Conservation (phyloP, 345 rosid genomes). For the Mangifera indica region DNA sequence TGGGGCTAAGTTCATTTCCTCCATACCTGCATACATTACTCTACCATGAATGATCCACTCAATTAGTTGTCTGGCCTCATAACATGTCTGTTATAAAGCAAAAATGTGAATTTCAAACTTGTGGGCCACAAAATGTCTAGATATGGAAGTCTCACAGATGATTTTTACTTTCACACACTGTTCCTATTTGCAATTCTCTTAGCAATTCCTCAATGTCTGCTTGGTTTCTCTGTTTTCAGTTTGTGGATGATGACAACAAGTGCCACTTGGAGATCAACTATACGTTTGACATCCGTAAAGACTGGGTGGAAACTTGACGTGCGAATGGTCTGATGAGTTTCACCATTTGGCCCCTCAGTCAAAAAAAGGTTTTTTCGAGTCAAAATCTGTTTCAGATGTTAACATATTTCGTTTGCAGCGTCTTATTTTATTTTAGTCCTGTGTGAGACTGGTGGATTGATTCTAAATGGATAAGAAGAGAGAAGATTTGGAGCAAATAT, state of each 20-base stretch:
- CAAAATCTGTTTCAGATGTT: conserved; percentile 28
- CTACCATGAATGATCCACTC: conserved; percentile 8
- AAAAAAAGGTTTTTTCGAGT: conserved; percentile 10
- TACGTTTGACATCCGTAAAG: conserved; percentile 84
- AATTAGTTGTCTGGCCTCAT: conserved; percentile 13
- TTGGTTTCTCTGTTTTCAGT: conserved; percentile 46
- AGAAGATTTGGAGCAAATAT: not conserved
- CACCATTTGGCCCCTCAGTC: conserved; percentile 10
- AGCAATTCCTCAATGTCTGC: conserved; percentile 2
- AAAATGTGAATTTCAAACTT: conserved; percentile 11
- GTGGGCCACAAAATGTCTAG: conserved; percentile 8
- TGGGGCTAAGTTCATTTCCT: not conserved
- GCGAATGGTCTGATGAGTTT: not conserved
- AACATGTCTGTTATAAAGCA: conserved; percentile 10
- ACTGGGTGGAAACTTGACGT: conserved; percentile 41
- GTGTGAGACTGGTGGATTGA: conserved; percentile 15
- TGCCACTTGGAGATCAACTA: conserved; percentile 88
- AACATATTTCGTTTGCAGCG: conserved; percentile 19
- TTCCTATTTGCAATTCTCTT: not conserved
- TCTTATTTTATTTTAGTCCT: conserved; percentile 21
- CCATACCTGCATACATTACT: conserved; percentile 2
- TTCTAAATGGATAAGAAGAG: conserved; percentile 10
- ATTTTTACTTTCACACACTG: not conserved
- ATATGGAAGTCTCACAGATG: not conserved
- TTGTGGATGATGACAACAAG: conserved; percentile 80